Percentiles rank a stretch among this genome's conserved stretches.
phyloP scores from a whole-genome alignment of 2,329 filamentous ascomycete genomes.

The Penicillium frequentans region DNA sequence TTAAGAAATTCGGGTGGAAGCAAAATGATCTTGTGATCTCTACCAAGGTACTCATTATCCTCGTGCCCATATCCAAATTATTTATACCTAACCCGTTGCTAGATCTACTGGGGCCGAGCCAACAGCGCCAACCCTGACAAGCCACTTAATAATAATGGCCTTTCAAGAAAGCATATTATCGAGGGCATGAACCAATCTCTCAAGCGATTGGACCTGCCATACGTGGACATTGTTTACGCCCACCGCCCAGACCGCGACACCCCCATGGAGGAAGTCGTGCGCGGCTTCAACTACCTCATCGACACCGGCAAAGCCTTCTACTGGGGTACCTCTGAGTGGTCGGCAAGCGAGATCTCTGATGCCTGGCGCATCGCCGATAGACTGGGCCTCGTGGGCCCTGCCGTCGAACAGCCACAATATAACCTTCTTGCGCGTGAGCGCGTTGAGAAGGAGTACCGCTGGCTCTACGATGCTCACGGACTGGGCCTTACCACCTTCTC shows the following conservation, averaged over 20 bases:
- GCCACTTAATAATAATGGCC: constrained; percentile 65
- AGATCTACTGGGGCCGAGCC: constrained; percentile 64
- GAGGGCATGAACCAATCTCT: constrained; percentile 64
- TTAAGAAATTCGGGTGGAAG: constrained; percentile 59
- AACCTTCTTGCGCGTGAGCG: constrained; percentile 63
- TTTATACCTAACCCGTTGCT: not conserved
- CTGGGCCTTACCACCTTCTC: constrained; percentile 65
- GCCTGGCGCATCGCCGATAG: constrained; percentile 63
- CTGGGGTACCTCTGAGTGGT: constrained; percentile 71
- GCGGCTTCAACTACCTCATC: constrained; percentile 70
- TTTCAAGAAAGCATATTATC: constrained; percentile 69
- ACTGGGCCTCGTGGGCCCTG: constrained; percentile 61
- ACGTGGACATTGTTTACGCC: constrained; percentile 69
- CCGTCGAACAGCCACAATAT: constrained; percentile 68
- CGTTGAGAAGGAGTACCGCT: constrained; percentile 63
- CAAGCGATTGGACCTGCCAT: constrained; percentile 62
- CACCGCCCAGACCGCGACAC: constrained; percentile 67
- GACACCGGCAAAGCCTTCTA: constrained; percentile 67
- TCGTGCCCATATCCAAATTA: not conserved
- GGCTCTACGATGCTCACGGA: constrained; percentile 61
- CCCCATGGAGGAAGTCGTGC: constrained; percentile 69
- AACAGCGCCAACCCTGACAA: constrained; percentile 62
- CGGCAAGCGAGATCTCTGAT: constrained; percentile 63
- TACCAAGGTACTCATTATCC: constrained; percentile 47
- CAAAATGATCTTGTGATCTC: constrained; percentile 58